Conservation (phyloP, 2,329 filamentous ascomycete genomes). For the Sclerotinia borealis region DNA sequence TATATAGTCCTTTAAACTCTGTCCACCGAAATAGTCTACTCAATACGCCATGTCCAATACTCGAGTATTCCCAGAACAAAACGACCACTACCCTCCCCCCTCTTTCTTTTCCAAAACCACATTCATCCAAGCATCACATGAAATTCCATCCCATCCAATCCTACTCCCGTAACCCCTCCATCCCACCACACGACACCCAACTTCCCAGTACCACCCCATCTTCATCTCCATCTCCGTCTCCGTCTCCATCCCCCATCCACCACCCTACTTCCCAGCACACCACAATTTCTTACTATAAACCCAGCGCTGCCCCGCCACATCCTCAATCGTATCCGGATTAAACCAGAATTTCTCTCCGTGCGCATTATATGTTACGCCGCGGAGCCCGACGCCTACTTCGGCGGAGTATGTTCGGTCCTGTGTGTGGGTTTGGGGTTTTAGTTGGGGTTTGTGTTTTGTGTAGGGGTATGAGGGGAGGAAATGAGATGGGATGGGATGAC, state of each 20-base stretch:
- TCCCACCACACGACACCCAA: no score
- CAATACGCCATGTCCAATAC: not conserved
- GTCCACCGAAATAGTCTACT: no score
- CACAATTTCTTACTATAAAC: slow-evolving; percentile 16
- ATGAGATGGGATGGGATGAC: not conserved
- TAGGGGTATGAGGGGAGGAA: no score
- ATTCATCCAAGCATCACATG: no score
- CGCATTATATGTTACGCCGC: slow-evolving; percentile 15
- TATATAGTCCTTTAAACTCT: no score
- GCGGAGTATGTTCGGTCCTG: slow-evolving; percentile 14
- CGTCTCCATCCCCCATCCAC: no score
- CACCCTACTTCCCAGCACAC: slow-evolving; percentile 8
- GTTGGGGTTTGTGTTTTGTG: not conserved
- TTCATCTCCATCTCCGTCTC: not conserved
- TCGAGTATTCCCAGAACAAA: no score
- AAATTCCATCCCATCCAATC: no score
- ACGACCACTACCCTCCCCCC: not conserved
- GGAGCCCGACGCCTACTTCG: slow-evolving; percentile 15
- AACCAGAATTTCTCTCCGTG: slow-evolving; percentile 17
- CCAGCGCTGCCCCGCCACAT: slow-evolving; percentile 17
- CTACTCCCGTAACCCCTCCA: no score
- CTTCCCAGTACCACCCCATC: not conserved
- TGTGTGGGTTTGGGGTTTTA: not conserved
- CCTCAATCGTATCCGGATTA: slow-evolving; percentile 14
- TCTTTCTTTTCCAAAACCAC: not conserved